These are phyloP conservation scores for Coprinopsis strossmayeri DNA, from an alignment of 768 basidiomycete genomes.

Conservation along the genomic window DNA sequence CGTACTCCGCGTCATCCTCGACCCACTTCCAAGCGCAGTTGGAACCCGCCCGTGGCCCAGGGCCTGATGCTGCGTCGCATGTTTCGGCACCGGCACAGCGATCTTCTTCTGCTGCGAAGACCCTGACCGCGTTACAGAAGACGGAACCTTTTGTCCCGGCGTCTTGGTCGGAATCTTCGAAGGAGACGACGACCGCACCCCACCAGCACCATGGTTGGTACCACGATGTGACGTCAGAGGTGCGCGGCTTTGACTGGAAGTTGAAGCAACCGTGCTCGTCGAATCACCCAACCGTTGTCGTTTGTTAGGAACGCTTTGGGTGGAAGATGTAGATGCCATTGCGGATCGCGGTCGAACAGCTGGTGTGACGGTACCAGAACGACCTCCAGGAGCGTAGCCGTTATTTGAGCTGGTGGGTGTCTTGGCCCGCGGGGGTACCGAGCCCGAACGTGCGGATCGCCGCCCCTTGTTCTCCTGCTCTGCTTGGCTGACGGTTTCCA, in stretches of 20 bases:
- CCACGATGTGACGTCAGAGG: conserved; percentile 35
- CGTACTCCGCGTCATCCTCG: conserved; percentile 12
- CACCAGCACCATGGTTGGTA: conserved; percentile 10
- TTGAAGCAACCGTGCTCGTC: conserved; percentile 8
- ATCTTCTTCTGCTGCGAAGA: background rate
- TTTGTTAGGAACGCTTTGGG: conserved; percentile 50
- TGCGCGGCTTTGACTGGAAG: conserved; percentile 21
- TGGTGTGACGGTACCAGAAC: conserved; percentile 48
- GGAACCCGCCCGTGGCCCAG: conserved; percentile 51
- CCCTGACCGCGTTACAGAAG: background rate
- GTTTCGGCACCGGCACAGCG: conserved; percentile 38
- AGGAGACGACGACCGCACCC: conserved; percentile 30
- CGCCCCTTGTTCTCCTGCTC: conserved; percentile 73
- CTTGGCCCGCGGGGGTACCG: conserved; percentile 55
- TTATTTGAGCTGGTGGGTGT: conserved; percentile 37
- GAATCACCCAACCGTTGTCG: conserved; percentile 49
- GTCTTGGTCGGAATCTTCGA: conserved; percentile 41
- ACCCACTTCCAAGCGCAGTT: conserved; percentile 11
- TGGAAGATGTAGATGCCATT: conserved; percentile 16
- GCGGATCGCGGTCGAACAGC: conserved; percentile 52
- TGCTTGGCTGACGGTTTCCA: conserved; percentile 61
- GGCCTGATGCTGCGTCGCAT: conserved; percentile 45
- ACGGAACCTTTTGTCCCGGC: conserved; percentile 20
- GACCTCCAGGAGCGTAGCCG: conserved; percentile 32
- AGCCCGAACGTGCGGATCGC: conserved; percentile 36